Conservation (phyloP, 305 asterid species). For the Rubia occidens region DNA sequence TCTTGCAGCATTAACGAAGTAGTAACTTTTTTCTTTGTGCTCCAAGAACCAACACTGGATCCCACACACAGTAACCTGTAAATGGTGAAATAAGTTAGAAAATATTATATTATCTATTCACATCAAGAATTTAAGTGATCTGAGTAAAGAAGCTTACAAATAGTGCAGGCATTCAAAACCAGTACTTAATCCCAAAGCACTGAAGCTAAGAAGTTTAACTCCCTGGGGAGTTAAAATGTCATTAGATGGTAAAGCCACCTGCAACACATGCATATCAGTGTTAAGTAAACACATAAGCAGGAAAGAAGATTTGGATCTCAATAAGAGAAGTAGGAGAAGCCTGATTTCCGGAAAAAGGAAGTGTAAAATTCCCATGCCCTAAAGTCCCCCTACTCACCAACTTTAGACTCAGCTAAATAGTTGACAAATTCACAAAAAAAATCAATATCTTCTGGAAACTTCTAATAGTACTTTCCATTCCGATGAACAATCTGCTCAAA, state of each 20-base stretch:
- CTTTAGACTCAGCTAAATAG: conserved; percentile 64
- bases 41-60: conserved; percentile 72
- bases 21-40: conserved; percentile 63
- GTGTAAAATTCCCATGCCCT: conserved; percentile 4
- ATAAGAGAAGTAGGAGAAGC: not conserved
- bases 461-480: conserved; percentile 64
- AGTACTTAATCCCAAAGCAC: conserved; percentile 74
- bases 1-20: conserved; percentile 76
- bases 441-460: conserved; percentile 74
- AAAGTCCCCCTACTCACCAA: conserved; percentile 66
- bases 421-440: conserved; percentile 56
- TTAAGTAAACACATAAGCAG: conserved; percentile 1
- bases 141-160: conserved; percentile 34
- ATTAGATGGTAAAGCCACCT: conserved; percentile 87
- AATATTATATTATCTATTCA: not conserved
- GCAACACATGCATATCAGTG: conserved; percentile 14
- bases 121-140: not conserved
- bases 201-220: conserved; percentile 71
- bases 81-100: conserved; percentile 5
- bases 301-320: not conserved
- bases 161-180: conserved; percentile 93
- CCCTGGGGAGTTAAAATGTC: conserved; percentile 80
- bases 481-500: conserved; percentile 55
- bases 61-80: conserved; percentile 87
- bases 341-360: conserved; percentile 8